A percentile compares a stretch with the other conserved stretches of the same genome.
Evolutionary conservation across 139 green algal species (phyloP).

Genomic region (Chlamydomonas urium): DNA sequence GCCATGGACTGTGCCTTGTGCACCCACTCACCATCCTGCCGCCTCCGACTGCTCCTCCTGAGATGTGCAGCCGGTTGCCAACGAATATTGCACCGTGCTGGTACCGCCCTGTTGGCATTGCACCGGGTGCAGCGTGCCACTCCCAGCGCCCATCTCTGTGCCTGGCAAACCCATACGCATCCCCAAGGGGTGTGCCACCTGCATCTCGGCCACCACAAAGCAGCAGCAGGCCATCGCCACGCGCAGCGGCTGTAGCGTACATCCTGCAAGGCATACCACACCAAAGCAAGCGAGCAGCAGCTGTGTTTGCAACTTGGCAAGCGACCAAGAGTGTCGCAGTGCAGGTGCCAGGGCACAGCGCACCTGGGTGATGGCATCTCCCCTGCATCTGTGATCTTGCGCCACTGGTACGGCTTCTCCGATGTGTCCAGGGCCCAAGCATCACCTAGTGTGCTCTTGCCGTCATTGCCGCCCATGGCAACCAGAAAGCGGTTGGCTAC

Average conservation of each 20-base stretch:
- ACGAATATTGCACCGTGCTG: conserved; percentile 97
- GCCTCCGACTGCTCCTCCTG: conserved; percentile 91
- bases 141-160: conserved; percentile 97
- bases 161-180: conserved; percentile 93
- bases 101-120: conserved; percentile 87
- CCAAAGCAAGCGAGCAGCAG: no score
- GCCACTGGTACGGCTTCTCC: conserved; percentile 99
- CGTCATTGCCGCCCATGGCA: conserved; percentile 95
- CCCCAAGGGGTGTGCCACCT: conserved; percentile 72
- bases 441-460: conserved; percentile 83
- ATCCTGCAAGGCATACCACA: conserved; percentile 61
- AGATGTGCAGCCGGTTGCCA: conserved; percentile 86
- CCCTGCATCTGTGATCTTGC: conserved; percentile 77
- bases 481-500: conserved; percentile 97
- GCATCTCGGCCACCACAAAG: conserved; percentile 90
- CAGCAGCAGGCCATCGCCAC: conserved; percentile 92
- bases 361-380: conserved; percentile 75
- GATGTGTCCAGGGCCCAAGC: conserved; percentile 95
- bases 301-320: no score
- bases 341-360: background rate
- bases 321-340: background rate
- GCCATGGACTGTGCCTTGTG: no score
- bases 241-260: conserved; percentile 91
- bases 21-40: conserved; percentile 82
- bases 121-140: conserved; percentile 93